phyloP scores from a whole-genome alignment of 305 asterid genomes.

The Rubia tinctorum region DNA sequence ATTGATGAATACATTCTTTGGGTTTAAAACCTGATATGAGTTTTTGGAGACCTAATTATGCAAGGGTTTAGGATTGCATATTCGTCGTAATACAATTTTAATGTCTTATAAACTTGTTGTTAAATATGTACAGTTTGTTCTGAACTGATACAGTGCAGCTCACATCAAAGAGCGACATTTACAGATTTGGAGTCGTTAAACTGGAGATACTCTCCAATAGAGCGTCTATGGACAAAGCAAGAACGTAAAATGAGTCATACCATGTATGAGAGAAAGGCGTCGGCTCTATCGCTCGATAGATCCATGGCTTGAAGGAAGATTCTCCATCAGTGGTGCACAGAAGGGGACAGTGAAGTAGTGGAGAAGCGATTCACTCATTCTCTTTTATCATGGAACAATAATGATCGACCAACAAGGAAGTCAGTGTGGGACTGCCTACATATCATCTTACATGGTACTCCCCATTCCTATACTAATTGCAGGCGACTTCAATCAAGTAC shows the following conservation, averaged over 20 bases:
- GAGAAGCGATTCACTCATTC: too few species aligned
- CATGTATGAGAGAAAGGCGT: slow-evolving; percentile 53
- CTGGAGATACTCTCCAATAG: slow-evolving; percentile 61
- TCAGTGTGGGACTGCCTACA: too few species aligned
- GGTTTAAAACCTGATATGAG: too few species aligned
- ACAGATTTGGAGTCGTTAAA: slow-evolving; percentile 77
- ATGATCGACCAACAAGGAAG: too few species aligned
- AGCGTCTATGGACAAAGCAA: slow-evolving; percentile 58
- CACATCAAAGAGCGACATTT: slow-evolving; percentile 81
- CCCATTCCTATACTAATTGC: too few species aligned
- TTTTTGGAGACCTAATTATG: too few species aligned
- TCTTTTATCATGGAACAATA: too few species aligned
- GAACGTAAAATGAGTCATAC: slow-evolving; percentile 70
- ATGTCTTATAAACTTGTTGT: not conserved
- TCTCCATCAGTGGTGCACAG: slow-evolving; percentile 65
- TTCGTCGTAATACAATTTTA: not conserved
- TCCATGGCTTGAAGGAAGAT: slow-evolving; percentile 73
- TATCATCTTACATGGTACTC: too few species aligned
- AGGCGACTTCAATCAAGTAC: too few species aligned
- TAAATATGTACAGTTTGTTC: not conserved
- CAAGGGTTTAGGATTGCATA: not conserved
- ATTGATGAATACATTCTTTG: too few species aligned
- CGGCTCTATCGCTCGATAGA: slow-evolving; percentile 56
- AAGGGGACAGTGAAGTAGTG: slow-evolving; percentile 12
- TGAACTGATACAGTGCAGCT: slow-evolving; percentile 51